Conservation (phyloP, 768 basidiomycete species). For the Podaxis sp. region DNA sequence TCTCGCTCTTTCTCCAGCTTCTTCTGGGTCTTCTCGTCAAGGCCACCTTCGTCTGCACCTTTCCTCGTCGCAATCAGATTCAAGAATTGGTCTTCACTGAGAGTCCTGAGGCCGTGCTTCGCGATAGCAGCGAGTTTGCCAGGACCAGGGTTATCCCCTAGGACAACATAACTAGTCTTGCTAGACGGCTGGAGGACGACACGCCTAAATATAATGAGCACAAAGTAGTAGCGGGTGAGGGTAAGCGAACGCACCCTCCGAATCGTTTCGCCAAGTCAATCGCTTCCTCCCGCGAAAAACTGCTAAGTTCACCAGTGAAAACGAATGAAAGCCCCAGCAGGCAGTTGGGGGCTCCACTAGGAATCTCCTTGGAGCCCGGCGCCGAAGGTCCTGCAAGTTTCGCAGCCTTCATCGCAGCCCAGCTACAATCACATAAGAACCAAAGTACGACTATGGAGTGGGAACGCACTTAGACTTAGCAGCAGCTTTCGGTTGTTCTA, state of each 20-base stretch:
- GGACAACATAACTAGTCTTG: slow-evolving; percentile 85
- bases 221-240: background rate
- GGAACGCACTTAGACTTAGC: slow-evolving; percentile 17
- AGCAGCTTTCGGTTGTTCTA: slow-evolving; percentile 23
- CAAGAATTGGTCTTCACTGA: slow-evolving; percentile 88
- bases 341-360: slow-evolving; percentile 71
- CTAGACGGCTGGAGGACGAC: slow-evolving; percentile 87
- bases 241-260: slow-evolving; percentile 66
- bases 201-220: slow-evolving; percentile 48
- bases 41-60: slow-evolving; percentile 42
- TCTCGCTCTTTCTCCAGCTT: slow-evolving; percentile 80
- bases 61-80: slow-evolving; percentile 75
- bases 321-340: slow-evolving; percentile 88
- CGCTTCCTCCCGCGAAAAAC: slow-evolving; percentile 87
- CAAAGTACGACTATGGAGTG: background rate
- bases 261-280: slow-evolving; percentile 88
- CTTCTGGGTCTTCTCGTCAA: slow-evolving; percentile 82
- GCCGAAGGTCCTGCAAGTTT: slow-evolving; percentile 62
- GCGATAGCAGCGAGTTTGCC: slow-evolving; percentile 86
- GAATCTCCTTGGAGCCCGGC: slow-evolving; percentile 68
- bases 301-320: slow-evolving; percentile 90
- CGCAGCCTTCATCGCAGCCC: slow-evolving; percentile 55
- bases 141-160: slow-evolving; percentile 87
- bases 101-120: slow-evolving; percentile 71
- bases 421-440: slow-evolving; percentile 26